Percentiles rank a stretch among this genome's conserved stretches.
Evolutionary conservation across 805 yeast genomes (phyloP).

Genomic region (Saccharomyces jurei): DNA sequence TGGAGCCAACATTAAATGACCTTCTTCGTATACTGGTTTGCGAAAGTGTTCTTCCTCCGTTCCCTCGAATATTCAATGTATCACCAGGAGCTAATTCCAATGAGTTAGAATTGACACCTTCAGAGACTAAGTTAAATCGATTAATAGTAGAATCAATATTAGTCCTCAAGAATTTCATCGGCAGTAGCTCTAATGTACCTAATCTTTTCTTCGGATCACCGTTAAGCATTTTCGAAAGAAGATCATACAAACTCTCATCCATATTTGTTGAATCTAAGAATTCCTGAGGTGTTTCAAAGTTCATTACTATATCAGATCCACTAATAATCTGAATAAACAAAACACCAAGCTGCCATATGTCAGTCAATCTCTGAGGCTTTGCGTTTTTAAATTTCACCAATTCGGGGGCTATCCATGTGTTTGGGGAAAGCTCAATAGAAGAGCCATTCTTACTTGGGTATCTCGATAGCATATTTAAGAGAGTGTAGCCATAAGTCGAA

Average conservation of each 20-base stretch:
- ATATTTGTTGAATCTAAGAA: slow-evolving; percentile 41
- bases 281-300: slow-evolving; percentile 54
- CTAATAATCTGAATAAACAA: slow-evolving; percentile 57
- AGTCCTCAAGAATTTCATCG: slow-evolving; percentile 73
- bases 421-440: slow-evolving; percentile 15
- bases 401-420: slow-evolving; percentile 79
- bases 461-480: slow-evolving; percentile 34
- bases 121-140: slow-evolving; percentile 21
- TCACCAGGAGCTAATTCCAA: background rate
- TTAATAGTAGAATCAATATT: slow-evolving; percentile 39
- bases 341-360: slow-evolving; percentile 89
- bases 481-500: slow-evolving; percentile 49
- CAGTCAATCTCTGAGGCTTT: slow-evolving; percentile 70
- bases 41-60: slow-evolving; percentile 16
- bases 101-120: slow-evolving; percentile 2
- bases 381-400: slow-evolving; percentile 29
- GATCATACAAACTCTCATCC: slow-evolving; percentile 56
- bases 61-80: slow-evolving; percentile 4
- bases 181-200: slow-evolving; percentile 75
- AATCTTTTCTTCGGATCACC: slow-evolving; percentile 62
- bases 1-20: slow-evolving; percentile 35
- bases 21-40: slow-evolving; percentile 30
- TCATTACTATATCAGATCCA: slow-evolving; percentile 49
- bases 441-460: slow-evolving; percentile 31
- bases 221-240: slow-evolving; percentile 59